Base-by-base conservation (phyloP, 2,329 filamentous ascomycete genomes). In the Colletotrichum nymphaeae region DNA sequence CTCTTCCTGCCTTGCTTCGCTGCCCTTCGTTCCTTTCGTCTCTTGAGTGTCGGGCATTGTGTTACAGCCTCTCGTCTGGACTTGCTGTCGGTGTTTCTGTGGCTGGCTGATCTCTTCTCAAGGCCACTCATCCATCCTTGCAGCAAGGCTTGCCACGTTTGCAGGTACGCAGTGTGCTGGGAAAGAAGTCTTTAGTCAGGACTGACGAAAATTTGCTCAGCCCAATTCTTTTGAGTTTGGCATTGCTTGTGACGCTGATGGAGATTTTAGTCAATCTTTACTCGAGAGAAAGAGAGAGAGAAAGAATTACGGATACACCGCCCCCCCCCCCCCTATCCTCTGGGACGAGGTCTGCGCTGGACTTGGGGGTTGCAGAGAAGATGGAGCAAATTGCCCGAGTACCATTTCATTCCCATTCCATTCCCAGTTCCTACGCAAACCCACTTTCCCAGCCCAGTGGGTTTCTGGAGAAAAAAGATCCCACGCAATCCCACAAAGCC, bases 401-500 rank as follows among this genome's bases (percentile, higher is more conserved):
- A 28, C 35, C 35, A 37, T 12, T 26, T 5, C 16, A 57, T 37
- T 14, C 12, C 37, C 14, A 46, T 12, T 28, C 42, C 19, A 49
- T 14, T 28, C 19, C 19, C 42, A 11, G 12, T 14, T 28, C 42
- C 19, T 19, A 49, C 19, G 8, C 22, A 24, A 26, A 24, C 49
- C 63, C 32, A 66, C 32, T 37, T 28, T 66, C 63, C 58, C 65
- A 68, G 30, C 46, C 52, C 52, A 22, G 52, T 53, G 66, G 66
- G n/a, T 35, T 26, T n/a, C 58, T 26, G 22, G 22, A 49, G 62
- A 64, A 11, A 46, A 22, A 49, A n/a, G 7, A 19, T 22, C 42
- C 42, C 32, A 35, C 32, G 32, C 32, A 42, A 42, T 42, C 14
- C 37, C 42, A 22, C 42, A 60, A 42, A 11, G 58, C 58, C n/a